Base-by-base conservation (phyloP, 2,329 filamentous ascomycete genomes). In the Chaetomium strumarium region DNA sequence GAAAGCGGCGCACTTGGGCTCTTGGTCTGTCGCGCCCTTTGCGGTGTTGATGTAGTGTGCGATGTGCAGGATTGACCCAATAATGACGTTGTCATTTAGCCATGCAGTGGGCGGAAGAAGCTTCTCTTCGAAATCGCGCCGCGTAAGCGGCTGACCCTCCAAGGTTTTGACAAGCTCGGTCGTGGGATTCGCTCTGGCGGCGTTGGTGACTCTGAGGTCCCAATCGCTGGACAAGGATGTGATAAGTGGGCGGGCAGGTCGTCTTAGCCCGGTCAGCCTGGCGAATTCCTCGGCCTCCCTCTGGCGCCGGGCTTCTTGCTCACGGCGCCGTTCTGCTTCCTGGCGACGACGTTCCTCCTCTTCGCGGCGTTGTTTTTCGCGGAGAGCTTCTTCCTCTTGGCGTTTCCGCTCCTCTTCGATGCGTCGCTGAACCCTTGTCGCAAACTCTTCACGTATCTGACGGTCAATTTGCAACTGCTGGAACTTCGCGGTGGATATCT, bases 1-100 rank as follows among this genome's bases (percentile, higher is more conserved):
- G 59, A 86, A 76, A 1, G 78, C 76, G 43, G 84, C 75, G 56
- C 81, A 83, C 51, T 80, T 81, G 6, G 85, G 82, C 2, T 78
- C 73, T 34, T 70, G 67, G 34, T 75, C 72, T 46, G 70, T 72
- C 49, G 75, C 75, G 24, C 81, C 81, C 29, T 75, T 76, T 31
- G 75, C 70, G 53, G 74, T 69, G 63, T 86, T 85, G 61, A 83
- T 69, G 46, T 75, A 76, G 14, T 75, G 72, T 44, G 83, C 81
- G 13, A 90, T 70, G 63, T 81, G 78, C 29, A 76, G 68, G 24
- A 90, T 73, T 44, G 80, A 80, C 13, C 80, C 79, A 60, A 89
- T 88, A 60, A 92, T 80, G 46, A 86, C 80, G 60, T 88, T 84
- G 65, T 91, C 88, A 58, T 91, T 90, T 7, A 92, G 75, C 87